These are phyloP conservation scores for Candida nonsorbophila DNA, from an alignment of 805 yeast genomes.

Conservation along the genomic window DNA sequence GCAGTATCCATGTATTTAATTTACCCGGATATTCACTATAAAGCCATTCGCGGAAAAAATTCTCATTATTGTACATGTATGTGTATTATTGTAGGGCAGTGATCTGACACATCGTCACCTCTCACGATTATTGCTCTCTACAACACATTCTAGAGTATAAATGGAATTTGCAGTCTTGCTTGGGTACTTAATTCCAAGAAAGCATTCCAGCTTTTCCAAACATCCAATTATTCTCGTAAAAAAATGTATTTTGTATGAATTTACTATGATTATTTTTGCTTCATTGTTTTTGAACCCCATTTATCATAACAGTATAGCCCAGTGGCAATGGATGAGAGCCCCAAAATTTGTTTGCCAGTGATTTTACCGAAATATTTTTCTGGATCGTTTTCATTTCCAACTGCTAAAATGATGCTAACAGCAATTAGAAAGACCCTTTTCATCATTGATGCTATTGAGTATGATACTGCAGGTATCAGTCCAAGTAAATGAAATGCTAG, in stretches of 20 bases:
- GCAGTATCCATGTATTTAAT: no score
- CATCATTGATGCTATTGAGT: slow-evolving; percentile 82
- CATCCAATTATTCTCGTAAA: slow-evolving; percentile 8
- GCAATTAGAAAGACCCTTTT: slow-evolving; percentile 82
- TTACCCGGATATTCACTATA: no score
- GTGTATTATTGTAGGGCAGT: slow-evolving; percentile 49
- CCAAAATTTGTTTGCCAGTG: slow-evolving; percentile 42
- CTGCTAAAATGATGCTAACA: slow-evolving; percentile 55
- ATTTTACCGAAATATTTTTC: slow-evolving; percentile 27
- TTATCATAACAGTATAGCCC: slow-evolving; percentile 63
- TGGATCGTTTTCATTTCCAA: slow-evolving; percentile 42
- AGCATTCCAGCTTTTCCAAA: slow-evolving; percentile 22
- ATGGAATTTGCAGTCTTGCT: slow-evolving; percentile 37
- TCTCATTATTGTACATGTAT: slow-evolving; percentile 39
- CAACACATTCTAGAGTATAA: slow-evolving; percentile 44
- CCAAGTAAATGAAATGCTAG: slow-evolving; percentile 80
- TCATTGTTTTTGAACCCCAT: slow-evolving; percentile 41
- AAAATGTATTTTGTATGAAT: not conserved
- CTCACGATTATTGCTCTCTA: slow-evolving; percentile 43
- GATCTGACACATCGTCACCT: slow-evolving; percentile 16
- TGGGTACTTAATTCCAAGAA: slow-evolving; percentile 11
- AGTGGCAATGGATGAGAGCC: slow-evolving; percentile 44
- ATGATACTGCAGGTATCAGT: slow-evolving; percentile 75
- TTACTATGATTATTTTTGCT: not conserved
- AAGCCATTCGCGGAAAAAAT: slow-evolving; percentile 2